A percentile compares a stretch with the other conserved stretches of the same genome.
These are phyloP conservation scores for Ricinus communis DNA, from an alignment of 345 rosid genomes.

Conservation along the genomic window DNA sequence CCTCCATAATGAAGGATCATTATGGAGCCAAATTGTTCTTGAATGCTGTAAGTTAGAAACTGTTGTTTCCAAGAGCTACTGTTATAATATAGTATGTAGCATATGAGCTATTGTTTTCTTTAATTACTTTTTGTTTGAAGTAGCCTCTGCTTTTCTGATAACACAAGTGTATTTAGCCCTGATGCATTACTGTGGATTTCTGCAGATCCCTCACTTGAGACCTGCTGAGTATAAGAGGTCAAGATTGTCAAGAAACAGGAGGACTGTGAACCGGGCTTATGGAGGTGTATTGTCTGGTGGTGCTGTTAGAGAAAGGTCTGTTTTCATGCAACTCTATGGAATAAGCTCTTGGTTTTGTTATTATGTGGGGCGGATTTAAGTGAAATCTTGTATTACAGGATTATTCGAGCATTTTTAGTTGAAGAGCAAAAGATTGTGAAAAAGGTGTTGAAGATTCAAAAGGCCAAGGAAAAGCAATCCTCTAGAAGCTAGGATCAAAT, in stretches of 20 bases:
- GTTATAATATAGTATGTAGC: too few species aligned
- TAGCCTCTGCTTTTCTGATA: background rate
- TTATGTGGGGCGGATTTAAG: background rate
- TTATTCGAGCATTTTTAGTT: constrained; percentile 31
- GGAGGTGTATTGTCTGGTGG: constrained; percentile 33
- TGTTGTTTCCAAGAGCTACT: too few species aligned
- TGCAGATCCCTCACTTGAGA: constrained; percentile 34
- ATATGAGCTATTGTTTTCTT: too few species aligned
- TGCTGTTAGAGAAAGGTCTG: constrained; percentile 33
- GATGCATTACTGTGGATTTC: background rate
- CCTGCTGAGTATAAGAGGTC: constrained; percentile 38
- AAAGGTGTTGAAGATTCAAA: constrained; percentile 34
- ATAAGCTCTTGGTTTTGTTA: background rate
- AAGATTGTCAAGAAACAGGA: constrained; percentile 28
- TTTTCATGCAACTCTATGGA: background rate
- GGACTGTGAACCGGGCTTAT: constrained; percentile 35
- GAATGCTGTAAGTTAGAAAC: too few species aligned
- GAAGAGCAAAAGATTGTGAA: constrained; percentile 37
- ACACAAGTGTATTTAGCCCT: background rate
- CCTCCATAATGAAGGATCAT: too few species aligned
- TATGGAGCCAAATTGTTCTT: too few species aligned
- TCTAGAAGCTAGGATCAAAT: constrained; percentile 1
- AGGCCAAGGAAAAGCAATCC: constrained; percentile 29
- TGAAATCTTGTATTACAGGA: constrained; percentile 1
- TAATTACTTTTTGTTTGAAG: too few species aligned